Evolutionary conservation across 177 flowering plant genomes (phyloP).

Genomic region (Telopea speciosissima): DNA sequence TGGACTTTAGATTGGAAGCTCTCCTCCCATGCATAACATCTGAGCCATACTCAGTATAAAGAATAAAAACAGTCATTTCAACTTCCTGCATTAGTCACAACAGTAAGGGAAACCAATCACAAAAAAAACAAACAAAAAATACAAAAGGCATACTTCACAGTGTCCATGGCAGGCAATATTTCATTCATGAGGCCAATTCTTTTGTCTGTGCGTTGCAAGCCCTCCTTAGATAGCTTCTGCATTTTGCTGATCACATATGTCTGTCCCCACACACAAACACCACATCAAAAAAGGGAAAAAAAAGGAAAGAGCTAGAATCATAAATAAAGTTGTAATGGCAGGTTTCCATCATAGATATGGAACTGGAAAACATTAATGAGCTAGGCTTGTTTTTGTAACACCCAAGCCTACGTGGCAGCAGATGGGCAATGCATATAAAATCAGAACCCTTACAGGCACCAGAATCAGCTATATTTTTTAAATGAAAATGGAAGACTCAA

Average conservation of each 20-base stretch:
- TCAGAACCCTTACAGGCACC: no score
- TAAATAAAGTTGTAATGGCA: not conserved
- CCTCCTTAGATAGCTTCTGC: constrained; percentile 82
- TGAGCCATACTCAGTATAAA: constrained; percentile 30
- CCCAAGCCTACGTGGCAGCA: no score
- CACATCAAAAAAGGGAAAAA: not conserved
- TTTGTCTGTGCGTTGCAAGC: constrained; percentile 91
- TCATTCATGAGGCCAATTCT: constrained; percentile 98
- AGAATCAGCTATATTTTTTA: no score
- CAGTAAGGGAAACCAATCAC: no score
- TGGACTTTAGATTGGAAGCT: constrained; percentile 85
- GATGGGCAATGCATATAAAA: no score
- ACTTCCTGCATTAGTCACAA: no score
- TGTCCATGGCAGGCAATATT: constrained; percentile 96
- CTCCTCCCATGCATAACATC: constrained; percentile 97
- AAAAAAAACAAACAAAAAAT: no score
- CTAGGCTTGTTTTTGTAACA: no score
- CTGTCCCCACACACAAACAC: constrained; percentile 28
- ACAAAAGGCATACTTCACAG: constrained; percentile 73
- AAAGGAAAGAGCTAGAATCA: not conserved
- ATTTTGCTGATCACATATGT: constrained; percentile 75
- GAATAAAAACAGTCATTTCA: constrained; percentile 9
- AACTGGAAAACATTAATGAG: no score
- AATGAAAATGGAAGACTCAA: no score
- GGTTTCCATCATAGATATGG: no score